phyloP scores from a whole-genome alignment of 2,329 filamentous ascomycete species.

The Diaporthe australafricana region DNA sequence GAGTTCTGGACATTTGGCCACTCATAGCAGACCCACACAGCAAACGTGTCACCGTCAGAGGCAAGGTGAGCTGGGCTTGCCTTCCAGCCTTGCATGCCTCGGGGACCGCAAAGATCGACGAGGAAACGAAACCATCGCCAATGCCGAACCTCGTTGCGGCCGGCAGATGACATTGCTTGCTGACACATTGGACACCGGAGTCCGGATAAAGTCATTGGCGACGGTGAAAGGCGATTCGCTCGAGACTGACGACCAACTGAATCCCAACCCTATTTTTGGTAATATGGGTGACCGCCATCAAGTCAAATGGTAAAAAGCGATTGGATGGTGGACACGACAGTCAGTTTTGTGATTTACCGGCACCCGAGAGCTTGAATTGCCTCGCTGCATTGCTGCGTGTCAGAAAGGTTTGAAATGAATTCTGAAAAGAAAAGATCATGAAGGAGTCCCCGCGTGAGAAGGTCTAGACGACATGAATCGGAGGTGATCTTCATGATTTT shows the following conservation, averaged over 20 bases:
- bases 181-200: slow-evolving; percentile 12
- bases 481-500: slow-evolving; percentile 24
- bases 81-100: background rate
- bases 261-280: background rate
- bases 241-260: background rate
- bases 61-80: background rate
- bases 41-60: background rate
- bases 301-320: background rate
- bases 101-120: background rate
- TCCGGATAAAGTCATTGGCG: slow-evolving; percentile 18
- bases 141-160: slow-evolving; percentile 5
- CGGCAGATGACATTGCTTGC: slow-evolving; percentile 4
- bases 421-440: background rate
- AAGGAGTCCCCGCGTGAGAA: background rate
- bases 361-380: slow-evolving; percentile 20
- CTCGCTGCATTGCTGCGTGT: slow-evolving; percentile 11
- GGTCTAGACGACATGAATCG: slow-evolving; percentile 20
- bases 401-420: slow-evolving; percentile 20
- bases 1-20: background rate
- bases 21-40: background rate
- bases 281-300: background rate
- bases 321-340: background rate
- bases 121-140: background rate
- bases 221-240: slow-evolving; percentile 14
- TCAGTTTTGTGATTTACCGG: slow-evolving; percentile 5